Conservation (phyloP, 306 rosid species). For the Quercus alba region DNA sequence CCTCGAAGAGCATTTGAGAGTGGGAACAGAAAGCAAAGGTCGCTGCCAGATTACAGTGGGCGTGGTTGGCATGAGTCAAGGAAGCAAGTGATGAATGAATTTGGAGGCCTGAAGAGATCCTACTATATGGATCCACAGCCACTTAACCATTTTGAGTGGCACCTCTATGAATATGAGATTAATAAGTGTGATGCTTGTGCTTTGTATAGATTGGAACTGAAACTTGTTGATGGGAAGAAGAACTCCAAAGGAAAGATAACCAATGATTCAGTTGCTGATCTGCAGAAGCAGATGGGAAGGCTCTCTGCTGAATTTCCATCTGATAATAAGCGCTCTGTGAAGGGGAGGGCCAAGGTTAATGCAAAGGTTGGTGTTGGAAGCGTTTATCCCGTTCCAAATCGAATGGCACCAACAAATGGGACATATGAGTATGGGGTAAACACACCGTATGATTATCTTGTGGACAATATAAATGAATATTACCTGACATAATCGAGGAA, state of each 20-base stretch:
- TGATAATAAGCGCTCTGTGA: slow-evolving; percentile 72
- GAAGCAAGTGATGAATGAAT: slow-evolving; percentile 96
- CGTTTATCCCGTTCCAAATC: slow-evolving; percentile 54
- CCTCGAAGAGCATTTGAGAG: slow-evolving; percentile 98
- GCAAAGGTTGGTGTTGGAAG: slow-evolving; percentile 59
- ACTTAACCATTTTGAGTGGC: slow-evolving; percentile 88
- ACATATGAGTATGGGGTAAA: slow-evolving; percentile 57
- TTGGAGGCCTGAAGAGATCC: slow-evolving; percentile 92
- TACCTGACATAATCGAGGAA: slow-evolving; percentile 44
- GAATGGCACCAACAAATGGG: slow-evolving; percentile 52
- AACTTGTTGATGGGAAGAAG: slow-evolving; percentile 94
- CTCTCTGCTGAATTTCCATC: slow-evolving; percentile 89
- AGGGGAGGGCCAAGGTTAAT: slow-evolving; percentile 68
- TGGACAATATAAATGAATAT: slow-evolving; percentile 57
- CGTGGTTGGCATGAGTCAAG: slow-evolving; percentile 99
- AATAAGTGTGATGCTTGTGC: slow-evolving; percentile 93
- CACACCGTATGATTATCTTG: slow-evolving; percentile 72
- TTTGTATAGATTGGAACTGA: slow-evolving; percentile 83
- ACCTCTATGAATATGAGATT: slow-evolving; percentile 94
- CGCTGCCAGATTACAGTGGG: slow-evolving; percentile 92
- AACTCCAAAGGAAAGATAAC: slow-evolving; percentile 63
- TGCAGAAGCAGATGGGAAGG: slow-evolving; percentile 98
- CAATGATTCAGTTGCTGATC: slow-evolving; percentile 87
- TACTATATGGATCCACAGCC: slow-evolving; percentile 99
- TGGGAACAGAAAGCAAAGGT: slow-evolving; percentile 98